These are phyloP conservation scores for Nicotiana benthamiana DNA, from an alignment of 257 asterid species.

Conservation along the genomic window DNA sequence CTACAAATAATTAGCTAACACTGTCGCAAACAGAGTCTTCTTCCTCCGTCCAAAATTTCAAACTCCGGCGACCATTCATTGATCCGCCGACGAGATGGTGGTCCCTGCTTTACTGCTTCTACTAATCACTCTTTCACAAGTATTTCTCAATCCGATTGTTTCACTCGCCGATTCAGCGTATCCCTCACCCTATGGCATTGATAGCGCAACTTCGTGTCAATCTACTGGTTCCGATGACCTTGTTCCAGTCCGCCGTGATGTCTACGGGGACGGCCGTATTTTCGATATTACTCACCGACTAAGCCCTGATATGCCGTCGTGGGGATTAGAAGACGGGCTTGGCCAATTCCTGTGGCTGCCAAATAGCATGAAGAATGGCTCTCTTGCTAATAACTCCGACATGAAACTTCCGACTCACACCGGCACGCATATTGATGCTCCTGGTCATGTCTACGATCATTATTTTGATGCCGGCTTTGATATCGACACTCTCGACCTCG, in stretches of 20 bases:
- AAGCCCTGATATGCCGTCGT: conserved; percentile 62
- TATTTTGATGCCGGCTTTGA: conserved; percentile 92
- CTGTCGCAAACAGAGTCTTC: neutral
- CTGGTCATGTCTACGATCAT: conserved; percentile 81
- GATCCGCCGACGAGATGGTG: neutral
- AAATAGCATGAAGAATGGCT: conserved; percentile 80
- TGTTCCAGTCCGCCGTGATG: conserved; percentile 69
- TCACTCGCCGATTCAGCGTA: conserved; percentile 22
- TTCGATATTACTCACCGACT: conserved; percentile 73
- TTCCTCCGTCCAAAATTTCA: neutral
- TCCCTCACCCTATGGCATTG: conserved; percentile 10
- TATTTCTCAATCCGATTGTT: conserved; percentile 13
- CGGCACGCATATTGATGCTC: conserved; percentile 97
- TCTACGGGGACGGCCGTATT: conserved; percentile 73
- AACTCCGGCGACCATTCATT: neutral
- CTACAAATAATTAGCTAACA: neutral
- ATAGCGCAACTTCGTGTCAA: conserved; percentile 3
- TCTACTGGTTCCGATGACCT: conserved; percentile 21
- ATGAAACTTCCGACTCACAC: conserved; percentile 82
- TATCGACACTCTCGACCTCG: conserved; percentile 90
- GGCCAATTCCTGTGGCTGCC: conserved; percentile 74
- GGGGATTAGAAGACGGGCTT: conserved; percentile 61
- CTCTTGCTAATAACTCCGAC: conserved; percentile 70
- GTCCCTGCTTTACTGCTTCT: conserved; percentile 12
- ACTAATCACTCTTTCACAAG: conserved; percentile 20